Evolutionary conservation across 352 stramenopile species (phyloP).

Genomic region (Lagenidium giganteum): DNA sequence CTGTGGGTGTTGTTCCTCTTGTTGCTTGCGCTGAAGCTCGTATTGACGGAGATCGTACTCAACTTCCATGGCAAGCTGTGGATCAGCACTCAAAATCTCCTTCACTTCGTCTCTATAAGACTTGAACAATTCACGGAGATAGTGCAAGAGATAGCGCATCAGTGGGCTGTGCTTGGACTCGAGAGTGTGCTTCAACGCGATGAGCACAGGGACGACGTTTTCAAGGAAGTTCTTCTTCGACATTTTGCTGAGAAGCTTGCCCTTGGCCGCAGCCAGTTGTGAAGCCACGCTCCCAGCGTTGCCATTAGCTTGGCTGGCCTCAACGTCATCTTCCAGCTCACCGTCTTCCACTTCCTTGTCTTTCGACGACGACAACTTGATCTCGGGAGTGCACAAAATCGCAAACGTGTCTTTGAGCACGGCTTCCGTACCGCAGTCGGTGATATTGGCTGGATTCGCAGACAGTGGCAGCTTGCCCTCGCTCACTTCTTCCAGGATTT

Average conservation of each 20-base stretch:
- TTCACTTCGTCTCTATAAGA: conserved; percentile 92
- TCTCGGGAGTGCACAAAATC: conserved; percentile 81
- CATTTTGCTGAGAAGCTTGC: conserved; percentile 93
- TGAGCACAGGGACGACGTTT: conserved; percentile 95
- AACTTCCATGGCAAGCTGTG: conserved; percentile 93
- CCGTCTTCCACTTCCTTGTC: conserved; percentile 51
- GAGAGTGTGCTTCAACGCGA: conserved; percentile 94
- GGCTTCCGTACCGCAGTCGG: conserved; percentile 83
- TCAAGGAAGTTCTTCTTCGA: conserved; percentile 97
- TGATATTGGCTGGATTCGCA: conserved; percentile 70
- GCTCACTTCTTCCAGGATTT: conserved; percentile 90
- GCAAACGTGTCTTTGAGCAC: conserved; percentile 85
- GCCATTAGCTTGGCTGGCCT: conserved; percentile 28
- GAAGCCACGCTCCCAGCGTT: conserved; percentile 32
- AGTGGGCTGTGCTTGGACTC: conserved; percentile 92
- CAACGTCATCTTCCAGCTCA: conserved; percentile 53
- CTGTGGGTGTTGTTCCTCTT: conserved; percentile 30
- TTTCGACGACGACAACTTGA: conserved; percentile 69
- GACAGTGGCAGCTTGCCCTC: conserved; percentile 72
- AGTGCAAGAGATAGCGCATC: conserved; percentile 92
- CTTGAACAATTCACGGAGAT: conserved; percentile 93
- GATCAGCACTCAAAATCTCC: conserved; percentile 90
- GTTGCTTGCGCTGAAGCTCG: conserved; percentile 57
- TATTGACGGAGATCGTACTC: conserved; percentile 92
- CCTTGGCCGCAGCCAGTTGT: conserved; percentile 87